phyloP scores from a whole-genome alignment of 2,329 filamentous ascomycete genomes.

The Podosphaera xanthii region DNA sequence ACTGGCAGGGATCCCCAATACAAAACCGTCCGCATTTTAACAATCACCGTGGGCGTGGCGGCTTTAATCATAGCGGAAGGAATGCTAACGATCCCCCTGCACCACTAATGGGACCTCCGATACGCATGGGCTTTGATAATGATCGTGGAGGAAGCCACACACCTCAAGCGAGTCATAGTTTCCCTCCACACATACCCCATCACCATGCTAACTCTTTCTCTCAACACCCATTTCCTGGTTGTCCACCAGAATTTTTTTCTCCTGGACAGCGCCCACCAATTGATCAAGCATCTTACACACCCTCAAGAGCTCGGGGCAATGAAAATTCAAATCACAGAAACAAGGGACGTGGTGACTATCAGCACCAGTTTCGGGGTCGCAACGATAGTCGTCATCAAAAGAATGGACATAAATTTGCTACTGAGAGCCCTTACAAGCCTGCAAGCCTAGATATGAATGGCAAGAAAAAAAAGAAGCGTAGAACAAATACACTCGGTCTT shows the following conservation, averaged over 20 bases:
- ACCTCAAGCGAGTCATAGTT: slow-evolving; percentile 23
- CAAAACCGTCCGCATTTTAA: slow-evolving; percentile 20
- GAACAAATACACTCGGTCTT: slow-evolving; percentile 48
- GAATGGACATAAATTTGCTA: slow-evolving; percentile 11
- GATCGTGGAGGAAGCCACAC: slow-evolving; percentile 19
- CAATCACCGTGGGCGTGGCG: slow-evolving; percentile 16
- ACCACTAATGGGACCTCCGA: slow-evolving; percentile 29
- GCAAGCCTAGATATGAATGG: slow-evolving; percentile 20
- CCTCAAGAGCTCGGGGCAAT: slow-evolving; percentile 19
- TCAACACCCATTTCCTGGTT: slow-evolving; percentile 18
- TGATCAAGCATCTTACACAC: slow-evolving; percentile 17
- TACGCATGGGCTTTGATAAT: slow-evolving; percentile 30
- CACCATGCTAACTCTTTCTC: slow-evolving; percentile 15
- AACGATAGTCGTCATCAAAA: slow-evolving; percentile 14
- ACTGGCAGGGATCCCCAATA: slow-evolving; percentile 19
- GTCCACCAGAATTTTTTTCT: slow-evolving; percentile 18
- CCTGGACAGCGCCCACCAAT: slow-evolving; percentile 15
- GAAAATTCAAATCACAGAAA: slow-evolving; percentile 13
- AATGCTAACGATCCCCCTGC: slow-evolving; percentile 18
- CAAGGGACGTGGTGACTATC: slow-evolving; percentile 19
- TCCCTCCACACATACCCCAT: slow-evolving; percentile 17
- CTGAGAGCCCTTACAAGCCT: slow-evolving; percentile 24
- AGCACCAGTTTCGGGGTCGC: slow-evolving; percentile 17
- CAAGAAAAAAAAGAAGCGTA: slow-evolving; percentile 46
- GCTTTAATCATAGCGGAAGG: slow-evolving; percentile 20